Base-by-base conservation (phyloP, 179 eudicot genomes). In the Heliamphora pulchella region DNA sequence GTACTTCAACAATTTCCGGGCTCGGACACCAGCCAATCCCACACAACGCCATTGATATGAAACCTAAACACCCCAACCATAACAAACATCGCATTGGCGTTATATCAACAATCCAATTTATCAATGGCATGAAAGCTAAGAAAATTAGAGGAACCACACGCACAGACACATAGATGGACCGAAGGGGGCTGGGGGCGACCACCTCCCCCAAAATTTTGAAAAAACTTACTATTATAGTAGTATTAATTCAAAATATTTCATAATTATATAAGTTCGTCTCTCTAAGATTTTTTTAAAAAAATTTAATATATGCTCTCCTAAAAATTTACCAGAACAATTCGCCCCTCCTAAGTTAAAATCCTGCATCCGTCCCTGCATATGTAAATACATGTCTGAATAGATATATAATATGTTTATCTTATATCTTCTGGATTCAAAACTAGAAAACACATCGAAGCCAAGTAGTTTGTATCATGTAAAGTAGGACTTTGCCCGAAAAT, bases 21-120 rank as follows among this genome's bases (percentile, higher is more conserved):
- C 75, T 80, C 4, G 87, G 78, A 76, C 67, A 82, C 18, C 72
- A 83, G 81, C 81, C 81, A 57, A 83, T 78, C 64, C 89, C 89
- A 18, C 80, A 51, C 55, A 81, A 46, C 54, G 87, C 89, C 91
- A 89, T 89, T 75, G 31, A 0, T 14, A 59, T 1, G n/a, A 63
- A 58, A 82, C 55, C 79, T 78, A 55, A 61, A 64, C 15, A 68
- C 0, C 7, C 5, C 81, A 71, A 71, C 47, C 20, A 64, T 5
- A 78, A 78, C 43, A 22, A 20, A 20, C 57, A 75, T 75, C 51
- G 75, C n/a, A 81, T 47, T 46, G 18, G 15, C 9, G 70, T 41
- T 11, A 50, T 2, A 47, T 61, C 59, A 47, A 18, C 18, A 20
- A 31, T 63, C 63, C 71, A 70, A 81, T 1, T 68, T 53, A 48